Evolutionary conservation across 2,329 filamentous ascomycete species (phyloP), one percentile per base, ranked within the genome.

Genomic region (Hymenoscyphus infarciens): DNA sequence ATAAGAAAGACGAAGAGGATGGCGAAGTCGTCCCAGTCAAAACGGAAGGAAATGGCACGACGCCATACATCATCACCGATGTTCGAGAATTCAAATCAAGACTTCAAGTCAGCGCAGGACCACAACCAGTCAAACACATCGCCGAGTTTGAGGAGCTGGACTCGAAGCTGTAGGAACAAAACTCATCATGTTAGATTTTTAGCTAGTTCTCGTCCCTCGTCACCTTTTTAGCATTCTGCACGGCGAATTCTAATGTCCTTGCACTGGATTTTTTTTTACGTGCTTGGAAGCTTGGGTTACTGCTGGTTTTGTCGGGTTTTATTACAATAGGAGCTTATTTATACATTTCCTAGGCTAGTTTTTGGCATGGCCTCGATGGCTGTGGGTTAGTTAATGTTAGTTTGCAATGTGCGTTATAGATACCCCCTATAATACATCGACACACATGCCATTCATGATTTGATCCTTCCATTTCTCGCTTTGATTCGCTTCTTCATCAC

Each of bases 131-230:
- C 33, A 87, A 84, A 72, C 89, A 95, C 68, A 76, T 98, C 61
- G 88, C 82, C 65, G 90, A 92, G 72, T 98, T 94, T 75, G 90
- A 97, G 74, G 94, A 97, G 64, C 80, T 88, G 64, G 91, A 91
- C 66, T 79, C 90, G 15, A 97, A 97, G 79, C 81, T 97, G 62
- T 94, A 75, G 82, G 33, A 55, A 54, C 5, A 49, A 42, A 22
- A 52, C 22, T 52, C 19, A 10, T 49, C 19, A 25, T 22, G 45
- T 52, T 52, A 52, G 45, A 52, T 25, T 25, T 52, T 19, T 52
- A 49, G 42, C 42, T 49, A 49, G n/a, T 22, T 49, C 19, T 22
- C 6, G 29, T 39, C 16, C 11, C 42, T 49, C 19, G n/a, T 49
- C n/a, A 19, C 13, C 13, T 13, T 38, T 15, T 15, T 19, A 22